phyloP scores from a whole-genome alignment of 1,284 basidiomycete species.

The Ganoderma boninense region DNA sequence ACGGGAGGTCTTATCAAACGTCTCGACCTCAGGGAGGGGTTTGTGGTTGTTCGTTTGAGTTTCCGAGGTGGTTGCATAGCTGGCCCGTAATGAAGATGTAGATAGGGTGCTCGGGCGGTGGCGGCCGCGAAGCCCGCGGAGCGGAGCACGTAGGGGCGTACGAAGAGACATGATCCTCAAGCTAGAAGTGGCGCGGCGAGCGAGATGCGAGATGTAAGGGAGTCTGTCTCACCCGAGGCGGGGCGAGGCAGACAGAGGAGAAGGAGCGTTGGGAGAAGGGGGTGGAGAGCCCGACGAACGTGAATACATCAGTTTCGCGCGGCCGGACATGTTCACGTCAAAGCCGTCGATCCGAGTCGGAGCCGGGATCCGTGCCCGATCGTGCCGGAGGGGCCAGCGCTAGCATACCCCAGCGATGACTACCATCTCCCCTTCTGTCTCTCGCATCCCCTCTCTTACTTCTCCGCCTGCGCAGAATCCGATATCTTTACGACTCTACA shows the following conservation, averaged over 20 bases:
- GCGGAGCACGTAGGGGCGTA: conserved; percentile 20
- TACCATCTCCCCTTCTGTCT: conserved; percentile 33
- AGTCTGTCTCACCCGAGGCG: not conserved
- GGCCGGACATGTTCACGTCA: not conserved
- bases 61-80: conserved; percentile 29
- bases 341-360: not conserved
- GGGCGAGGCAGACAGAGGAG: not conserved
- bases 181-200: not conserved
- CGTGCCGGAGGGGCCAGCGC: not conserved
- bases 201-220: not conserved
- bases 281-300: not conserved
- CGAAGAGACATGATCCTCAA: conserved; percentile 22
- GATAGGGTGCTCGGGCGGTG: conserved; percentile 1
- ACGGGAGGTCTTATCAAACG: conserved; percentile 44
- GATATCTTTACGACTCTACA: conserved; percentile 85
- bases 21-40: conserved; percentile 40
- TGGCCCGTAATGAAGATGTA: conserved; percentile 14
- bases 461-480: conserved; percentile 59
- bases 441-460: conserved; percentile 26
- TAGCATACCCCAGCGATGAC: conserved; percentile 28
- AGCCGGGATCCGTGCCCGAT: not conserved
- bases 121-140: conserved; percentile 8
- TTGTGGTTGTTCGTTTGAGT: conserved; percentile 34
- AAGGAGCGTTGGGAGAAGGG: not conserved
- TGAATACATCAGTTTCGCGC: not conserved